phyloP scores from a whole-genome alignment of 495 filamentous ascomycete genomes.

The Penicillium cataractarum region DNA sequence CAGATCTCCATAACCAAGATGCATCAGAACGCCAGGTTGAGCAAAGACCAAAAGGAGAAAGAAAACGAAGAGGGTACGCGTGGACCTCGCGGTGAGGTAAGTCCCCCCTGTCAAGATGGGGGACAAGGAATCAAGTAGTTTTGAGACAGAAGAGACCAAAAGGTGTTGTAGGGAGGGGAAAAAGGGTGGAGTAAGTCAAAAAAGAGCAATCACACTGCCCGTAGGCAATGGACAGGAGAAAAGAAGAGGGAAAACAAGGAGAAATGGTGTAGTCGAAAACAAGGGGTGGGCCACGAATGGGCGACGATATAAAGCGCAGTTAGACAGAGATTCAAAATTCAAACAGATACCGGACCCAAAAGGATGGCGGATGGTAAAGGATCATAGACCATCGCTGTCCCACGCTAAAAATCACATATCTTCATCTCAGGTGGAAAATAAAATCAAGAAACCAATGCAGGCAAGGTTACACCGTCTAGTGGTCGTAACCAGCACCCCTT shows the following conservation, averaged over 20 bases:
- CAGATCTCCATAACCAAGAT: conserved; percentile 41
- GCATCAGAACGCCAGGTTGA: conserved; percentile 39
- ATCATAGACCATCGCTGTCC: conserved; percentile 36
- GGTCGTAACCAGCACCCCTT: conserved; percentile 67
- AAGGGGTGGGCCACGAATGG: conserved; percentile 14
- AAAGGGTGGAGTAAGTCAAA: background rate
- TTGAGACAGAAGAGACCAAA: conserved; percentile 19
- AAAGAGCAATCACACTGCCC: background rate
- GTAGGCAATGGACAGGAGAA: background rate
- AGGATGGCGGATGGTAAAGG: conserved; percentile 30
- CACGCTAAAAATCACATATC: conserved; percentile 49
- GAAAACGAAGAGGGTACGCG: conserved; percentile 32
- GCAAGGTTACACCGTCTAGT: conserved; percentile 38
- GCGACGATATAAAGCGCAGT: conserved; percentile 15
- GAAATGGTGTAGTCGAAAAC: conserved; percentile 14
- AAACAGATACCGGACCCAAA: conserved; percentile 24
- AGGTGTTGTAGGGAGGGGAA: conserved; percentile 4
- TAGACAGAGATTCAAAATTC: conserved; percentile 16
- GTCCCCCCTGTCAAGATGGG: conserved; percentile 2
- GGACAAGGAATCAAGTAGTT: conserved; percentile 18
- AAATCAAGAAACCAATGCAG: conserved; percentile 27
- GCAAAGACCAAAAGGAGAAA: conserved; percentile 27
- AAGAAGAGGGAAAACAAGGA: conserved; percentile 7
- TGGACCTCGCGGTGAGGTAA: conserved; percentile 10
- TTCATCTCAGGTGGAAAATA: conserved; percentile 41